Evolutionary conservation across 192 early-diverging fungal genomes (phyloP), one percentile per base, ranked within the genome.

Genomic region (Coemansia sp.): DNA sequence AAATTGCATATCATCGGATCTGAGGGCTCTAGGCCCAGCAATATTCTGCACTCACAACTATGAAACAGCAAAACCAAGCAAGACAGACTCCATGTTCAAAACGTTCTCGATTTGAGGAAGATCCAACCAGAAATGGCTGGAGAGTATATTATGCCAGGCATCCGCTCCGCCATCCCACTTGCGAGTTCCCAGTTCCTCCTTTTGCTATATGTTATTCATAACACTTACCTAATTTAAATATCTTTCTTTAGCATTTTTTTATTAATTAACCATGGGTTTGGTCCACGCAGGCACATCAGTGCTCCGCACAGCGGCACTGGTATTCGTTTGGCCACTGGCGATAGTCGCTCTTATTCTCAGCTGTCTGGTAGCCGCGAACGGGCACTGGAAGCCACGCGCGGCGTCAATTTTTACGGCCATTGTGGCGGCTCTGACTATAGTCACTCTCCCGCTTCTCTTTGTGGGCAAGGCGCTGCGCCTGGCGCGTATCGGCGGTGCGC

Each of bases 371-470:
- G 79, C 79, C 17, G 79, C 79, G 39, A 82, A 72, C 27, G 79
- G 79, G 0, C 73, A 82, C 71, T 82, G 79, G 79, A 82, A 82
- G 70, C 79, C 79, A 4, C 79, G 79, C 43, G 73, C 79, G 4
- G 79, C 61, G 31, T 82, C 79, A 7, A 76, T 82, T 49, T 82
- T 71, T 64, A 76, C 73, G 10, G 79, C 79, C 11, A 73, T 82
- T 1, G 71, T 82, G 6, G 71, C 79, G 32, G 67, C 62, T 5
- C 57, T 82, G 43, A 82, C 79, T 11, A 76, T 76, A 25, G 64
- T 82, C 29, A 76, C 73, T 0, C 64, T 76, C 14, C 73, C 79
- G 3, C 41, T 76, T 2, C 40, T 82, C n/a, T 47, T 82, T 17
- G 61, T 82, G 47, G 74, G 73, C 64, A 82, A 76, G 61, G 22